phyloP scores from a whole-genome alignment of 1,284 basidiomycete species.

The Trichosporon asahii region DNA sequence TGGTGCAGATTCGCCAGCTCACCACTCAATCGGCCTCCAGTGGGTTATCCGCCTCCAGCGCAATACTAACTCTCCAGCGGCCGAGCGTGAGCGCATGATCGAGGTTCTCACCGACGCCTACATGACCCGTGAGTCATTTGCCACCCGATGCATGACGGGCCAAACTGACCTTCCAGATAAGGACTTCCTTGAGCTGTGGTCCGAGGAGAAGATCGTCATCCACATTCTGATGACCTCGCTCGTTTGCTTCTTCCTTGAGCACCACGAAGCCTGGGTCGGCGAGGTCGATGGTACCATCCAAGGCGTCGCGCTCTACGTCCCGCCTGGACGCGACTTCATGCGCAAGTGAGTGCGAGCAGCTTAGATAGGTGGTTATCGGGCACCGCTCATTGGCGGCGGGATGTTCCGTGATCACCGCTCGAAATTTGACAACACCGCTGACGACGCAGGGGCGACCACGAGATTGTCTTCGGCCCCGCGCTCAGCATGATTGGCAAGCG shows the following conservation, averaged over 20 bases:
- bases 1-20: slow-evolving; percentile 7
- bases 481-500: slow-evolving; percentile 4
- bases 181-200: slow-evolving; percentile 10
- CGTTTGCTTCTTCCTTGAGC: not conserved
- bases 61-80: not conserved
- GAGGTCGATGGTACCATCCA: slow-evolving; percentile 9
- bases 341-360: slow-evolving; percentile 11
- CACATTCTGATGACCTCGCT: slow-evolving; percentile 4
- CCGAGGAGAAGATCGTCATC: not conserved
- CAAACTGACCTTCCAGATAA: slow-evolving; percentile 1
- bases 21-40: slow-evolving; percentile 6
- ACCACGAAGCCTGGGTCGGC: slow-evolving; percentile 10
- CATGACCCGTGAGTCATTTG: slow-evolving; percentile 8
- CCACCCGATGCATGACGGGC: not conserved
- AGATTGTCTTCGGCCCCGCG: slow-evolving; percentile 5
- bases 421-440: not conserved
- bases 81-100: slow-evolving; percentile 12
- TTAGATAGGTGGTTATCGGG: not conserved
- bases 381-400: not conserved
- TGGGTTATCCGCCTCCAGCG: not conserved
- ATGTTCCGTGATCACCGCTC: not conserved
- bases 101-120: slow-evolving; percentile 17
- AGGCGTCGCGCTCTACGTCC: slow-evolving; percentile 3
- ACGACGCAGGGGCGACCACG: not conserved
- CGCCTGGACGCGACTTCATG: slow-evolving; percentile 12